Percentiles rank a stretch among this genome's conserved stretches.
phyloP scores from a whole-genome alignment of 306 rosid species.

The Corylus avellana region DNA sequence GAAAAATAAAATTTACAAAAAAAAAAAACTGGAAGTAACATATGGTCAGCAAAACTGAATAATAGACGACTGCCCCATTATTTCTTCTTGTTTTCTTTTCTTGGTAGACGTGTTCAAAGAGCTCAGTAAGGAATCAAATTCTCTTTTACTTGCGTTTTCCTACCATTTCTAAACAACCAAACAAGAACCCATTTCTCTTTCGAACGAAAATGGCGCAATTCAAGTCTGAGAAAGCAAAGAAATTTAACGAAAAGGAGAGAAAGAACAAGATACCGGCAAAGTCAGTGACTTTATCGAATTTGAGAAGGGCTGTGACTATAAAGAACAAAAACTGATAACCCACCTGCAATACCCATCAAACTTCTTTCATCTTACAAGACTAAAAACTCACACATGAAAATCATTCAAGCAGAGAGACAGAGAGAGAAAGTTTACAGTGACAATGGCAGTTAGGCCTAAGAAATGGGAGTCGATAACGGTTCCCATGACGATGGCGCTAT shows the following conservation, averaged over 20 bases:
- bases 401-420: neutral
- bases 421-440: constrained; percentile 55
- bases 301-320: constrained; percentile 85
- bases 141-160: neutral
- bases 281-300: constrained; percentile 93
- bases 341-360: constrained; percentile 45
- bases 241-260: neutral
- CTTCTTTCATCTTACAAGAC: neutral
- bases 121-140: neutral
- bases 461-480: constrained; percentile 82
- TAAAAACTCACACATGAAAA: neutral
- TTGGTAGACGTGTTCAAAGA: neutral
- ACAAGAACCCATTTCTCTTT: neutral
- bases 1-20: neutral
- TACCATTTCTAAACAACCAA: constrained; percentile 15
- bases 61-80: no score
- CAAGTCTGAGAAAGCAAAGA: neutral
- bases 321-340: constrained; percentile 77
- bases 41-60: no score
- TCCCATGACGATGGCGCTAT: constrained; percentile 44
- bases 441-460: constrained; percentile 77
- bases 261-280: constrained; percentile 63
- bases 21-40: neutral
- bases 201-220: neutral
- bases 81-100: neutral